Evolutionary conservation across 2,329 filamentous ascomycete genomes (phyloP).

Genomic region (Penicillium nordicum): DNA sequence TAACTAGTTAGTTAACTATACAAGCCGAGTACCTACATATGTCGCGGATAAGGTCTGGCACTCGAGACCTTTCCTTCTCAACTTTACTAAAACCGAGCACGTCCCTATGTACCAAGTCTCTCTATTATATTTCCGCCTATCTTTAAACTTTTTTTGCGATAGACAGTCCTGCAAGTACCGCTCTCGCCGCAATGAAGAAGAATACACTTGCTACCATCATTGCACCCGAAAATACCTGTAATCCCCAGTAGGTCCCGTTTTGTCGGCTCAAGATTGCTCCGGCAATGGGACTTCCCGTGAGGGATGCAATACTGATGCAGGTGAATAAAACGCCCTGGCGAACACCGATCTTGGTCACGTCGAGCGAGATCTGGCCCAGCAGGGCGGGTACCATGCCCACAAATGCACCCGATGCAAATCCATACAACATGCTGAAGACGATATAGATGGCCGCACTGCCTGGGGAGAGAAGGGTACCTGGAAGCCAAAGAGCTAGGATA

Average conservation of each 20-base stretch:
- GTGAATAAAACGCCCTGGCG: conserved; percentile 63
- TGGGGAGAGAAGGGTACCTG: conserved; percentile 37
- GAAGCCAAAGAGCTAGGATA: conserved; percentile 20
- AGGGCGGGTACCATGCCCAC: conserved; percentile 60
- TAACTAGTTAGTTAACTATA: no score
- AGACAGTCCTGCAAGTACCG: conserved; percentile 2
- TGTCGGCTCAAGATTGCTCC: conserved; percentile 54
- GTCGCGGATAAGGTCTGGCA: no score
- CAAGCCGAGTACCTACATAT: no score
- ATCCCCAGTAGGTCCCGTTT: conserved; percentile 53
- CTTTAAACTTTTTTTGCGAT: background rate
- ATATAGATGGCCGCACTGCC: conserved; percentile 55
- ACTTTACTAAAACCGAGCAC: no score
- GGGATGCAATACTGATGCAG: conserved; percentile 58
- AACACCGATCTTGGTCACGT: conserved; percentile 65
- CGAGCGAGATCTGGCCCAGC: conserved; percentile 64
- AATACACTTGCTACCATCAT: conserved; percentile 44
- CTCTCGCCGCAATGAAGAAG: conserved; percentile 33
- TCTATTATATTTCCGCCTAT: background rate
- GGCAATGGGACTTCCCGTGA: conserved; percentile 65
- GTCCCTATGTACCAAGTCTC: background rate
- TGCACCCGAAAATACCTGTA: conserved; percentile 64
- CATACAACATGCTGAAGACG: conserved; percentile 62
- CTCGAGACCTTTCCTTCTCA: no score
- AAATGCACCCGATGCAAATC: conserved; percentile 64